Evolutionary conservation across 108 stramenopile species (phyloP).

Genomic region (Skeletonema tropicum): DNA sequence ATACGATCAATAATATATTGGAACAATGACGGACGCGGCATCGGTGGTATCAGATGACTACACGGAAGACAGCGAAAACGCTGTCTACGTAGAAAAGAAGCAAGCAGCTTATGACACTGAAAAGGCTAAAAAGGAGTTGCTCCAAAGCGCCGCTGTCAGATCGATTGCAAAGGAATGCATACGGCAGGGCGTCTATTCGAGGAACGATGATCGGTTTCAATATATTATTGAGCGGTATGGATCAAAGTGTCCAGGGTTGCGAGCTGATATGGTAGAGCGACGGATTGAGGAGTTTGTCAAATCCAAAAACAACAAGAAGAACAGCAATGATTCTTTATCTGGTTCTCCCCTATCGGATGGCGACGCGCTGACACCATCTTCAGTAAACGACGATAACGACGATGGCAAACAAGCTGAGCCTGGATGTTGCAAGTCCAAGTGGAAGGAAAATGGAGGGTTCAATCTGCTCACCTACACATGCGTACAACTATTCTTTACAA

Average conservation of each 20-base stretch:
- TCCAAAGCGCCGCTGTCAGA: neutral
- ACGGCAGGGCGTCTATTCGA: neutral
- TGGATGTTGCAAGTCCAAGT: constrained; percentile 23
- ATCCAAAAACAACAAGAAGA: neutral
- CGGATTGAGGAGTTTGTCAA: neutral
- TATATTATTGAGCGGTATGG: neutral
- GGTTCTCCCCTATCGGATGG: neutral
- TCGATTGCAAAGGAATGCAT: neutral
- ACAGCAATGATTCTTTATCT: neutral
- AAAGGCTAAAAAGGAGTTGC: neutral
- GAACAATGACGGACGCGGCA: neutral
- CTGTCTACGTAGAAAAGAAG: neutral
- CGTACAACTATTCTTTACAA: constrained; percentile 29
- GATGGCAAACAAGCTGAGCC: neutral
- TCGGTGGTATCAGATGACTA: neutral
- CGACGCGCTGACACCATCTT: neutral
- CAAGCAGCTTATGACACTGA: neutral
- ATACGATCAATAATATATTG: too few species aligned
- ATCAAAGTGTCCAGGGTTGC: neutral
- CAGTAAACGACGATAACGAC: neutral
- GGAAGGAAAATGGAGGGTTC: constrained; percentile 26
- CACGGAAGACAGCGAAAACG: neutral
- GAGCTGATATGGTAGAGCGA: neutral
- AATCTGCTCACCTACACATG: constrained; percentile 38
- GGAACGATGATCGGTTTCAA: neutral